A percentile compares a stretch with the other conserved stretches of the same genome.
phyloP scores from a whole-genome alignment of 306 rosid species.

The Fragaria vesca region DNA sequence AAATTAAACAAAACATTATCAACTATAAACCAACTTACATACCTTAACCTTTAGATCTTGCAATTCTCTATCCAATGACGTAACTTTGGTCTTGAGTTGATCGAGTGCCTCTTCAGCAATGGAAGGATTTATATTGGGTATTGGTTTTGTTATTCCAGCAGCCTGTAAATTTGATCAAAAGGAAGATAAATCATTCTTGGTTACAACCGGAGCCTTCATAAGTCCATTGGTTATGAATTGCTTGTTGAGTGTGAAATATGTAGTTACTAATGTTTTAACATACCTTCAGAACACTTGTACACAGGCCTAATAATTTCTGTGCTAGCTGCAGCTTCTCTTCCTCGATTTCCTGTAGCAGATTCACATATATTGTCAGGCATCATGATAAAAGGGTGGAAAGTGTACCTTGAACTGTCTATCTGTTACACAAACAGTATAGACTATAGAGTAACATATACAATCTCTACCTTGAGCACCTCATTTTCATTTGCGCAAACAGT shows the following conservation, averaged over 20 bases:
- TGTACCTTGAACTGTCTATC: not conserved
- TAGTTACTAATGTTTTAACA: not conserved
- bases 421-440: not conserved
- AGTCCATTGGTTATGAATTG: not conserved
- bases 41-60: constrained; percentile 80
- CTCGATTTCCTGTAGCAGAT: constrained; percentile 61
- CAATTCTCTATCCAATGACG: constrained; percentile 65
- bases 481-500: too few relatives aligned
- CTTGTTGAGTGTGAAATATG: constrained; percentile 10
- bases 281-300: constrained; percentile 74
- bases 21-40: not conserved
- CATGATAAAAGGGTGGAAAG: not conserved
- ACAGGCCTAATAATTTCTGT: constrained; percentile 62
- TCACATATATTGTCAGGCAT: constrained; percentile 26
- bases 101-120: constrained; percentile 75
- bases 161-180: constrained; percentile 45
- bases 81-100: constrained; percentile 47
- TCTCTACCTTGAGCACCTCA: too few relatives aligned
- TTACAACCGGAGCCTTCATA: not conserved
- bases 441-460: not conserved
- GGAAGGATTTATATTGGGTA: constrained; percentile 50
- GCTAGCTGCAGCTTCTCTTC: constrained; percentile 82
- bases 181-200: not conserved
- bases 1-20: not conserved
- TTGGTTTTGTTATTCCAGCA: constrained; percentile 71